These are phyloP conservation scores for Arthroderma sp. DNA, from an alignment of 2,329 filamentous ascomycete species.

Conservation along the genomic window DNA sequence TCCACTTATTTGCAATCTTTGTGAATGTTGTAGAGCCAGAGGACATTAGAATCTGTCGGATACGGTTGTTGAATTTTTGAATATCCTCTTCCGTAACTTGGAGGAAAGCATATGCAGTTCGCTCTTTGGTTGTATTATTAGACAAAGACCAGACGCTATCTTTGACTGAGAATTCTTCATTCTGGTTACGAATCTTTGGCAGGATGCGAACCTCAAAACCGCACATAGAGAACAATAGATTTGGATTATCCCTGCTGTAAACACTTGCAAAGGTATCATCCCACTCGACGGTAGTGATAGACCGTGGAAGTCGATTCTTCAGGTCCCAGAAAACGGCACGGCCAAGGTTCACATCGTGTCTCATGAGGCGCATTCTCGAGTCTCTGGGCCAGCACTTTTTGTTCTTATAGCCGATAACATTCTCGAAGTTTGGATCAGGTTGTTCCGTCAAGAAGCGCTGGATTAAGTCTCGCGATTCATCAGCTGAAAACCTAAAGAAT, in stretches of 20 bases:
- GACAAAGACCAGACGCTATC: constrained; percentile 97
- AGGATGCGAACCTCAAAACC: constrained; percentile 95
- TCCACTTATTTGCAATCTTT: constrained; percentile 99
- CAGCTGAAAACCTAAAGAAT: constrained; percentile 83
- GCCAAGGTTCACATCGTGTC: constrained; percentile 94
- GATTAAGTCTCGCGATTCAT: constrained; percentile 90
- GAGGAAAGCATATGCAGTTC: constrained; percentile 92
- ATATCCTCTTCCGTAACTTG: constrained; percentile 98
- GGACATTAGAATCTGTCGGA: constrained; percentile 97
- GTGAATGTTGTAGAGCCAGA: constrained; percentile 99
- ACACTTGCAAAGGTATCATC: constrained; percentile 97
- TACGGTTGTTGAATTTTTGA: constrained; percentile 97
- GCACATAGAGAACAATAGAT: constrained; percentile 92
- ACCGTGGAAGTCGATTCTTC: constrained; percentile 89
- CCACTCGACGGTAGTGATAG: constrained; percentile 96
- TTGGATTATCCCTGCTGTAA: constrained; percentile 95
- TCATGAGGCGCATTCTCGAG: constrained; percentile 95
- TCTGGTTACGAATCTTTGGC: constrained; percentile 87
- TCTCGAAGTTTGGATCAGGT: constrained; percentile 97
- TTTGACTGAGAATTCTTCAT: constrained; percentile 93
- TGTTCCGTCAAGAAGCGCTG: constrained; percentile 97
- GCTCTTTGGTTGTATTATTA: constrained; percentile 91
- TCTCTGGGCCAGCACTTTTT: constrained; percentile 99
- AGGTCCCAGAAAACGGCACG: constrained; percentile 98
- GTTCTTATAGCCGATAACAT: constrained; percentile 97